Evolutionary conservation across 78 protist genomes (phyloP), one percentile per base, ranked within the genome.

Genomic region (Dictyostelium intermedium): DNA sequence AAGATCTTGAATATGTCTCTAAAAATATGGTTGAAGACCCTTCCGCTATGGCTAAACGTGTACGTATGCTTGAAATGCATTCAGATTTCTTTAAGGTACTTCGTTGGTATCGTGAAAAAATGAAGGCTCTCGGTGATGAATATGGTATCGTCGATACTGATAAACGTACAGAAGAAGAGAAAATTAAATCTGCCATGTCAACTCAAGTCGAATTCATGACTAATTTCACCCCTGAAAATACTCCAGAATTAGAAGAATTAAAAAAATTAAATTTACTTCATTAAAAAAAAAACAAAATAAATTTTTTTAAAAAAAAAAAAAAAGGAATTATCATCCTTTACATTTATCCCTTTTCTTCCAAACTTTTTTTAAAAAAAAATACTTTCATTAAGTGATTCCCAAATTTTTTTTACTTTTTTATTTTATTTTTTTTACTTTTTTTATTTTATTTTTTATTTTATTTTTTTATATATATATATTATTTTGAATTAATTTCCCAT

Each of bases 1-100:
- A 60, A 56, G 96, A 94, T 87, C 69, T 94, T 23, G 82, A 94
- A 50, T 94, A 89, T n/a, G 96, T 94, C 61, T 7, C 30, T 2
- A 82, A 79, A 30, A 94, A 94, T 85, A 94, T 94, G 96, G 73
- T 43, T 27, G 93, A 86, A 37, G 92, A 94, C 43, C 96, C 96
- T 25, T 41, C 87, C 9, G 27, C 95, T 27, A 34, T 85, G 37
- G 82, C 86, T 61, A 87, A 85, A 73, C 60, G 96, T 37, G 82
- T 63, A 70, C 82, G 60, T 50, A 87, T 94, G 93, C 73, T 86
- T 27, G 91, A 89, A 74, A 94, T 85, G 93, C 96, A 94, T 87
- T 53, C 87, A 50, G 96, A 92, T 27, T 92, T 92, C 45, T 92
- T 78, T 74, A 92, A 92, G 47, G 96, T 92, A 14, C 83, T 92